Percentiles rank a stretch among this genome's conserved stretches.
Evolutionary conservation across 768 basidiomycete species (phyloP).

Genomic region (Leccinum boreale): DNA sequence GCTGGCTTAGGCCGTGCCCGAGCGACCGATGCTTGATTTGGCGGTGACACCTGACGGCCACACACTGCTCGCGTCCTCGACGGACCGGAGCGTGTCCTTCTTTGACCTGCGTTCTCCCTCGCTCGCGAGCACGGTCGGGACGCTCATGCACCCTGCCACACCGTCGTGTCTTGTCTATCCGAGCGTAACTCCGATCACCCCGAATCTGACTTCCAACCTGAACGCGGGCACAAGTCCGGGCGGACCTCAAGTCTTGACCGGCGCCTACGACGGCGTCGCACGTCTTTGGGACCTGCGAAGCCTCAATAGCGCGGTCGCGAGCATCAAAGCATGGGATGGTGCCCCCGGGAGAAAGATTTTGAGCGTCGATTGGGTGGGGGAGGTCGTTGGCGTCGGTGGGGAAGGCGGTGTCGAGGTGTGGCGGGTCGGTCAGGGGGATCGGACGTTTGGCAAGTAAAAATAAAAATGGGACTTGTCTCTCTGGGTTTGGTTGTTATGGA

Average conservation of each 20-base stretch:
- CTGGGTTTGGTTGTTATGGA: background rate
- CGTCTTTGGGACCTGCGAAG: conserved; percentile 79
- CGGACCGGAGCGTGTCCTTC: conserved; percentile 69
- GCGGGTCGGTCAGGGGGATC: conserved; percentile 42
- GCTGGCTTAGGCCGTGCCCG: conserved; percentile 52
- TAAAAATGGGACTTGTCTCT: background rate
- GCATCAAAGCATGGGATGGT: conserved; percentile 59
- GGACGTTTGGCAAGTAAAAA: conserved; percentile 3
- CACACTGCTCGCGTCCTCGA: conserved; percentile 59
- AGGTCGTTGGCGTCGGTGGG: conserved; percentile 56
- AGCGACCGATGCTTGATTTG: conserved; percentile 73
- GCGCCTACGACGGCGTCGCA: conserved; percentile 75
- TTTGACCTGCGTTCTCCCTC: conserved; percentile 60
- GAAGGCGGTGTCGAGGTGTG: conserved; percentile 67
- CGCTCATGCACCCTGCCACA: conserved; percentile 59
- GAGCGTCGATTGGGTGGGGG: conserved; percentile 54
- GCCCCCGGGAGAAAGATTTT: conserved; percentile 49
- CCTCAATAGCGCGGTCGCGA: conserved; percentile 58
- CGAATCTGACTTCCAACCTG: background rate
- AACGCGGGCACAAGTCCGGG: background rate
- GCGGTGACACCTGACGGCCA: conserved; percentile 43
- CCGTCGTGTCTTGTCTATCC: conserved; percentile 56
- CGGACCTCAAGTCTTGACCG: conserved; percentile 59
- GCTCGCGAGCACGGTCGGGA: conserved; percentile 35
- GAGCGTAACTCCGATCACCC: background rate